A percentile compares a stretch with the other conserved stretches of the same genome.
phyloP scores from a whole-genome alignment of 495 filamentous ascomycete genomes.

The Aspergillus haitiensis region DNA sequence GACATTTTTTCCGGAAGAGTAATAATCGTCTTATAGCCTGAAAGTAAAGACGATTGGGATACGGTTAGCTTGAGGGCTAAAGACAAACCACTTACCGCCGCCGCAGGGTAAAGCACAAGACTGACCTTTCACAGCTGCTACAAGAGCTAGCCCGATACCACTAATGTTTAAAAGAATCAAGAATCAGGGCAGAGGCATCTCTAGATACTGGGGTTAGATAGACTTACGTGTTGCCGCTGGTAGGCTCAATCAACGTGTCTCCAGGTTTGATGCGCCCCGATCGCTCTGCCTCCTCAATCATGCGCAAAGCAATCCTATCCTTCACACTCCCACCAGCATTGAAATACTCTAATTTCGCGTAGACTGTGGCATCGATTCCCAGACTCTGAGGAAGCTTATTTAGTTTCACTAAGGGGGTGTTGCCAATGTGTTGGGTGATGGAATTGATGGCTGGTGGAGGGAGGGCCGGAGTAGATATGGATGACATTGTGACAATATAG shows the following conservation, averaged over 20 bases:
- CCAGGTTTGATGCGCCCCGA: conserved; percentile 93
- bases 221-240: conserved; percentile 88
- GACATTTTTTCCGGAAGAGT: conserved; percentile 99
- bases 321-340: conserved; percentile 98
- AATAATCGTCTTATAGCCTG: conserved; percentile 93
- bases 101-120: neutral
- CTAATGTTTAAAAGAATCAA: conserved; percentile 36
- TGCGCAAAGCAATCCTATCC: conserved; percentile 92
- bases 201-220: neutral
- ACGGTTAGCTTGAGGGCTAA: neutral
- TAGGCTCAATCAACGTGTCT: conserved; percentile 96
- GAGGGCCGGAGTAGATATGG: conserved; percentile 46
- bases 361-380: conserved; percentile 86
- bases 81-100: neutral
- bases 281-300: conserved; percentile 95
- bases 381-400: conserved; percentile 88
- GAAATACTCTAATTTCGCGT: conserved; percentile 94
- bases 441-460: conserved; percentile 59
- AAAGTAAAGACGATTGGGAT: neutral
- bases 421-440: conserved; percentile 77
- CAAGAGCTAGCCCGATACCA: conserved; percentile 92
- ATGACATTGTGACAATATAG: conserved; percentile 43
- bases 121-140: conserved; percentile 85
- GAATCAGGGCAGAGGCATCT: conserved; percentile 20
- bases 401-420: conserved; percentile 88